Base-by-base conservation (phyloP, 805 yeast species). In the Cyberlindnera subsufficiens region DNA sequence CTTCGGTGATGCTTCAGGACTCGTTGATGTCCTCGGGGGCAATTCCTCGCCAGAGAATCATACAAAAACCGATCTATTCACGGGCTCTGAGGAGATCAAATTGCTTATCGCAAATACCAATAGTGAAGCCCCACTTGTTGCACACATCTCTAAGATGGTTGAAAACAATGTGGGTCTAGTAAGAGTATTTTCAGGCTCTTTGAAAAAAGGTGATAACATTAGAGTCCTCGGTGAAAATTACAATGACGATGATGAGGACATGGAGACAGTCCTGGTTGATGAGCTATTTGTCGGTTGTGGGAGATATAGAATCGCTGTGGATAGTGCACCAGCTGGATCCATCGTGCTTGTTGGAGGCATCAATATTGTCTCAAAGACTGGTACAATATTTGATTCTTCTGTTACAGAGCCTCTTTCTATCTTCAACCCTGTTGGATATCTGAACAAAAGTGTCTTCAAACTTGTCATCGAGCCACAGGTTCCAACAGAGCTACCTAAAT, bases 381-480 rank as follows among this genome's bases (percentile, higher is more conserved):
- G 84, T 1, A 74, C 88, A 0, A 61, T 89, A 0, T 63, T 66
- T 49, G 71, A 61, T 8, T 36, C 42, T 4, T 44, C 44, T 6
- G 44, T 49, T 4, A 42, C 54, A 3, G 50, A 57, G 3, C 38
- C 44, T 1, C 35, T 53, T 6, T 51, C 58, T 11, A 59, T 62
- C n/a, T 68, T 74, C 48, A 65, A 59, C 37, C 67, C 71, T 0
- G 54, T 75, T 14, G 69, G 71, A 36, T 71, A 68, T 45, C 59
- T 79, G 3, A 60, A 67, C 6, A 66, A 70, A 38, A 78, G 95
- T 0, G 80, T 85, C 2, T 77, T 86, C 54, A 87, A 88, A 54
- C 75, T 91, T 3, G 89, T 95, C 1, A 74, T 91, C 16, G 95
- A 89, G 55, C 95, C 97, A 0, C 69, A 74, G 14, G 70, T 75